Base-by-base conservation (phyloP, 805 yeast species). In the Blastobotrys mokoenaii region DNA sequence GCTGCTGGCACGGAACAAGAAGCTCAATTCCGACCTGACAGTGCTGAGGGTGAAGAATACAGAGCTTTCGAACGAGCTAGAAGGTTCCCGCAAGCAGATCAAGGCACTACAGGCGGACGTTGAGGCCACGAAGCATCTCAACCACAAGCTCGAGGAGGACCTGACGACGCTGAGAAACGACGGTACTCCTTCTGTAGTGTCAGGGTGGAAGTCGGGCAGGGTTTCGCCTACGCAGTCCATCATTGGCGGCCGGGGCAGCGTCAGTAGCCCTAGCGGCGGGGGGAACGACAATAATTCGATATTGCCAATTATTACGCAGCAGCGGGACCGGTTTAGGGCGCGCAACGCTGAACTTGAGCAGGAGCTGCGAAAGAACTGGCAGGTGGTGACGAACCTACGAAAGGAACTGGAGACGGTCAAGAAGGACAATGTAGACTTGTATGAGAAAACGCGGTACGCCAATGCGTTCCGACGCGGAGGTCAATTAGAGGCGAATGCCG, bases 311-410 rank as follows among this genome's bases (percentile, higher is more conserved):
- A 78, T 93, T 25, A 88, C 96, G 11, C 89, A 90, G 59, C 98
- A 90, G 67, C 79, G 98, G 61, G 98, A 90, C 63, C 71, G 98
- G 51, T 88, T 89, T 70, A 79, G 94, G 56, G 74, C 77, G n/a
- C 74, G 87, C 45, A 86, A 83, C 57, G 76, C 75, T 46, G 96
- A 86, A 59, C 71, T 93, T 45, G 97, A 90, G 61, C 83, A 83
- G 46, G 95, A 87, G 55, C 57, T 81, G 33, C 79, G 84, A 60
- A 76, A 75, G 52, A 78, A 75, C 50, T 70, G 70, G 43, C 60
- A 66, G 16, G 69, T 71, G 34, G 70, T 82, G 22, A 71, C 68
- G 33, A 84, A 82, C 46, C 67, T 86, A 52, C 79, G 79, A 48
- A 64, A 82, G 43, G 87, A 86, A 54, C 65, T 84, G 33, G 73